Evolutionary conservation across 805 yeast species (phyloP), one percentile per base, ranked within the genome.

Genomic region (Komagataella kurtzmanii): DNA sequence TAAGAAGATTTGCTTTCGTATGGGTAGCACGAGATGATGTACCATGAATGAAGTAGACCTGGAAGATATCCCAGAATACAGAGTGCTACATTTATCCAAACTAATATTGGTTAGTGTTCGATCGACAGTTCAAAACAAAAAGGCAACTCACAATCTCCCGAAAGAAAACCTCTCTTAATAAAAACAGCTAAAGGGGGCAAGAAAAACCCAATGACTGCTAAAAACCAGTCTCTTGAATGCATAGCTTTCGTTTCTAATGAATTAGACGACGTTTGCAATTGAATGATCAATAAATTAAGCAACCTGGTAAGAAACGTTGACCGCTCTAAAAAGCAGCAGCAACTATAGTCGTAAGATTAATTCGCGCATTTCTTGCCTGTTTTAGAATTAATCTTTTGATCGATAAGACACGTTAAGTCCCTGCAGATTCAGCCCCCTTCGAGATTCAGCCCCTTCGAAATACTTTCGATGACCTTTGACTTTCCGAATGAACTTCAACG

Each of bases 1-100:
- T 63, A 64, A 1, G 56, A 53, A 5, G 64, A 54, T 3, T 53
- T 49, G 4, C 60, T 50, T n/a, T 66, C 67, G 21, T 65, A 61
- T 7, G 95, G 95, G 61, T 84, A 84, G 58, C 77, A 72, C 52
- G 88, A 79, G 52, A 87, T 85, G 59, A 87, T 83, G 65, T 85
- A 87, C 78, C 87, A 82, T 45, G 83, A 70, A 60, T 87, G 95
- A 54, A 87, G 65, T 44, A 86, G 73, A 8, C 93, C 95, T 0
- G 95, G 95, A 51, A 87, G 61, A 62, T 74, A 81, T 1, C 95
- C 93, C 47, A 87, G 70, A 52, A 78, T 60, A 64, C 88, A 83
- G 30, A 87, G 73, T 6, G 84, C 79, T 48, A 84, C 70, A 61
- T 84, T 85, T 54, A 84, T 76, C 68, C 75, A 68, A 57, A 74